phyloP scores from a whole-genome alignment of 139 green algal species.

The Closterium sp. region DNA sequence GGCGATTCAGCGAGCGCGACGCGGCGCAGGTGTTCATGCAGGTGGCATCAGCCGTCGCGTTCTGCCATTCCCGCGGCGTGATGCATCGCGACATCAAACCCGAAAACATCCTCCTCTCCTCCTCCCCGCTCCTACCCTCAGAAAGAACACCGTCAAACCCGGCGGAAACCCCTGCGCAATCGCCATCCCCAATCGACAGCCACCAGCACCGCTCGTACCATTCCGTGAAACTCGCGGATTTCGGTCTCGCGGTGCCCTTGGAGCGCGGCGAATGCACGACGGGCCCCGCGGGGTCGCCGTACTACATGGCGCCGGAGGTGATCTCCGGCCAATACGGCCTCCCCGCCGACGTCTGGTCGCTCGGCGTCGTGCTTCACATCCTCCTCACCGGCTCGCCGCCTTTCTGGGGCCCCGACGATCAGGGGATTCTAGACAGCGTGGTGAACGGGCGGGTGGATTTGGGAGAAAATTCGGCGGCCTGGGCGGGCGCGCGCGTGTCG shows the following conservation, averaged over 20 bases:
- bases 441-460: neutral
- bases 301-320: conserved; percentile 43
- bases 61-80: conserved; percentile 70
- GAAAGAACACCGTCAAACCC: neutral
- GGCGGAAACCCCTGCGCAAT: neutral
- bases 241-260: conserved; percentile 5
- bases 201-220: neutral
- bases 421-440: conserved; percentile 58
- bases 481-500: conserved; percentile 23
- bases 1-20: conserved; percentile 77
- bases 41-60: conserved; percentile 81
- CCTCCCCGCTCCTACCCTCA: neutral
- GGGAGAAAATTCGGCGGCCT: conserved; percentile 2
- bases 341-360: conserved; percentile 15
- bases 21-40: conserved; percentile 74
- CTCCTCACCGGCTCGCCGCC: conserved; percentile 16
- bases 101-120: conserved; percentile 27
- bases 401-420: conserved; percentile 29
- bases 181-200: neutral
- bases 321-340: conserved; percentile 44
- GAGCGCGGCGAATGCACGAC: conserved; percentile 59
- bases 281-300: conserved; percentile 2
- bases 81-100: conserved; percentile 39
- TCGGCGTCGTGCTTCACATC: conserved; percentile 29
- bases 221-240: conserved; percentile 17